Conservation (phyloP, 208 protist species). For the Leishmania major region DNA sequence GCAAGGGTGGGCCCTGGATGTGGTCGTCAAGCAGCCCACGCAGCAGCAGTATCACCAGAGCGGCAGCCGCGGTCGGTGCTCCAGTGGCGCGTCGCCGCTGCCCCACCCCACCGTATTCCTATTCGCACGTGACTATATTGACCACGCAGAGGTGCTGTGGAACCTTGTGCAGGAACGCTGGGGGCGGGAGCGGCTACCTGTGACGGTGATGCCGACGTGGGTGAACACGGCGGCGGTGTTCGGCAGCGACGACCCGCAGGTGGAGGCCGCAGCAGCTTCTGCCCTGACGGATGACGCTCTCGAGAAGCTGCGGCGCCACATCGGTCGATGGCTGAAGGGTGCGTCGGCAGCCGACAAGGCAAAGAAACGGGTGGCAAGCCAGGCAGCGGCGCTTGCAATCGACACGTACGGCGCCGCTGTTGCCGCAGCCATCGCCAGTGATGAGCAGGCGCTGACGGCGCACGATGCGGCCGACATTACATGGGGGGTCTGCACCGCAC, state of each 20-base stretch:
- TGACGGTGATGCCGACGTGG: slow-evolving; percentile 27
- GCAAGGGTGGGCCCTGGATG: slow-evolving; percentile 12
- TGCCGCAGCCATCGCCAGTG: slow-evolving; percentile 7
- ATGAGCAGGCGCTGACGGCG: slow-evolving; percentile 12
- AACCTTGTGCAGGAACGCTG: slow-evolving; percentile 27
- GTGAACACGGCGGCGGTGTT: slow-evolving; percentile 9
- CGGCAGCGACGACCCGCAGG: background rate
- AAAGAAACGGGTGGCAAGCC: slow-evolving; percentile 17
- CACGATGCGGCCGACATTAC: slow-evolving; percentile 31
- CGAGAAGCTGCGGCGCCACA: slow-evolving; percentile 17
- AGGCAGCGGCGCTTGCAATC: slow-evolving; percentile 1
- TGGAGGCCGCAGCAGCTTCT: background rate
- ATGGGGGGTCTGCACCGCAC: slow-evolving; percentile 21
- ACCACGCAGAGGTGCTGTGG: slow-evolving; percentile 11
- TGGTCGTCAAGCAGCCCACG: background rate
- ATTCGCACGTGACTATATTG: slow-evolving; percentile 31
- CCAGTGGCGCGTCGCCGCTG: background rate
- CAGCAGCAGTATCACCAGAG: background rate
- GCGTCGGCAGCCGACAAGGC: slow-evolving; percentile 18
- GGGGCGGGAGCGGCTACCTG: slow-evolving; percentile 20
- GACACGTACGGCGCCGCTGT: slow-evolving; percentile 1
- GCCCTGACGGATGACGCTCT: slow-evolving; percentile 9
- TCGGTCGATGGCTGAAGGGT: slow-evolving; percentile 19
- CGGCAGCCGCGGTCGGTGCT: background rate
- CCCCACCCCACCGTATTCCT: slow-evolving; percentile 34